These are phyloP conservation scores for Globisporangium acanthophoron DNA, from an alignment of 352 stramenopile species.

Conservation along the genomic window DNA sequence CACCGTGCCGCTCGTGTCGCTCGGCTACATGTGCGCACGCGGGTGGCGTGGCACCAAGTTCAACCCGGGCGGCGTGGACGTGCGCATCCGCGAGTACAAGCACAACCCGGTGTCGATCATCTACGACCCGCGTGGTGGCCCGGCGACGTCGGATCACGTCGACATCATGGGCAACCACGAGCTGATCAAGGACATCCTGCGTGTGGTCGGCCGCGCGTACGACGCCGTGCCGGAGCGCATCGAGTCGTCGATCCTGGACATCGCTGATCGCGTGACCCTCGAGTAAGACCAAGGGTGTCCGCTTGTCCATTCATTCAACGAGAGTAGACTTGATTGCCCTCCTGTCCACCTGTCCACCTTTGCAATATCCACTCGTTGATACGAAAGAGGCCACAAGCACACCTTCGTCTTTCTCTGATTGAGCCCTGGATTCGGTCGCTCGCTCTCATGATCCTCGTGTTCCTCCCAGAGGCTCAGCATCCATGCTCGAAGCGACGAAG, in stretches of 20 bases:
- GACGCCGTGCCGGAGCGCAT: conserved; percentile 71
- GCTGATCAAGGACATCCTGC: conserved; percentile 77
- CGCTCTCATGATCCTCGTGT: no score
- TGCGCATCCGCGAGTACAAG: conserved; percentile 77
- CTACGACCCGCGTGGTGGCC: conserved; percentile 62
- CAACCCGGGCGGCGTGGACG: conserved; percentile 86
- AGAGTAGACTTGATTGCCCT: no score
- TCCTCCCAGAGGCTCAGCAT: no score
- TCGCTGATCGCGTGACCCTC: conserved; percentile 46
- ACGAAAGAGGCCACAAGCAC: no score
- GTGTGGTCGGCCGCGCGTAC: conserved; percentile 53
- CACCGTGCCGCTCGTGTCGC: conserved; percentile 88
- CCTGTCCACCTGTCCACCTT: no score
- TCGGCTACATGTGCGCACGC: conserved; percentile 93
- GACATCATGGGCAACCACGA: conserved; percentile 95
- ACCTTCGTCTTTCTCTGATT: no score
- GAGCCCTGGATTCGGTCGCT: no score
- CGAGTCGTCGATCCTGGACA: conserved; percentile 57
- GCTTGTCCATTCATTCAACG: no score
- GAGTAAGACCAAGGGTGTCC: not conserved
- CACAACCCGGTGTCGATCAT: conserved; percentile 76
- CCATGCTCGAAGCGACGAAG: no score
- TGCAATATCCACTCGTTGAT: no score
- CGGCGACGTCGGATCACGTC: conserved; percentile 88
- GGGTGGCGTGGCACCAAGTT: conserved; percentile 75